Base-by-base conservation (phyloP, 164 flowering plant genomes). In the Macadamia integrifolia region DNA sequence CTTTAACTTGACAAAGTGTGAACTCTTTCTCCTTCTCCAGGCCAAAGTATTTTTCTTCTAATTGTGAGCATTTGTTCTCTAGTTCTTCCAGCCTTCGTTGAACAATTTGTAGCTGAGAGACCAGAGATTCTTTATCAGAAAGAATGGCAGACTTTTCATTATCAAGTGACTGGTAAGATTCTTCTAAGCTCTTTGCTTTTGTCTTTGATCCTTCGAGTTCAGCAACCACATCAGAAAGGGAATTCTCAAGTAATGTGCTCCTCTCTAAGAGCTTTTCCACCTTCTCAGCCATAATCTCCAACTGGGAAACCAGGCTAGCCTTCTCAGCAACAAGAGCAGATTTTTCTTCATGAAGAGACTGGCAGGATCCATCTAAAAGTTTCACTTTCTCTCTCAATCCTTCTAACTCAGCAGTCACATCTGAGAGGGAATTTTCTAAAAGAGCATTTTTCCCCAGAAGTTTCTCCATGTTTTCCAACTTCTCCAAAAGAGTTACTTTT, bases 151-250 rank as follows among this genome's bases (percentile, higher is more conserved):
- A 80, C 58, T 80, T 88, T 72, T 88, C 97, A 76, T 72, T 71
- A 56, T 74, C 77, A 52, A 89, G 87, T 74, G 85, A 72, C 74
- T 76, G 83, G 73, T 84, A 87, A 58, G 82, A 80, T 66, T 88
- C 92, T 72, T 89, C 94, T 57, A 90, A 78, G 70, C 82, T 77
- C 79, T 83, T 87, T 46, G 88, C 84, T 68, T 80, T 84, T 43
- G 55, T 75, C 68, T 86, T 82, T 72, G 83, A 71, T 50, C 85
- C 82, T 78, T 86, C 90, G 44, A 88, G 83, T 81, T 94, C 93
- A 70, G 68, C 66, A 74, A 79, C 85, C 61, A 86, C 89, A 77
- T 73, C 78, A 62, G 77, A 80, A 3, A 94, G 81, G 46, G 91
- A 83, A 68, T 71, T 83, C 73, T 94, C 95, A 72, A 91, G 82